Percentiles rank a stretch among this genome's conserved stretches.
Evolutionary conservation across 208 protist genomes (phyloP).

Genomic region (Wallacemonas sp.): DNA sequence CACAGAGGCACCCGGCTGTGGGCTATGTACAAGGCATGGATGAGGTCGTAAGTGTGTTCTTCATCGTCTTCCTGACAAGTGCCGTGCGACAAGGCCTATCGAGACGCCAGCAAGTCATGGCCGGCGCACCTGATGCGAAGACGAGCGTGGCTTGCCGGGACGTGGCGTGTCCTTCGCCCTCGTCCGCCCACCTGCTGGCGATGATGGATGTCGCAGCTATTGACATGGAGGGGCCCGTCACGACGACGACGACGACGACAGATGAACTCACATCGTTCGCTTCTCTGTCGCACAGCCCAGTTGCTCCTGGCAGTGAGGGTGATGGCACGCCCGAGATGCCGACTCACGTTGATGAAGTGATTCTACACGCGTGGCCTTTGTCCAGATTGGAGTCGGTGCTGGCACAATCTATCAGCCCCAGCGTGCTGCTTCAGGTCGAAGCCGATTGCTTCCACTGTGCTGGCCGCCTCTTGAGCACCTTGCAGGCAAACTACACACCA

Average conservation of each 20-base stretch:
- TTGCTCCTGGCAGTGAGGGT: too few relatives aligned
- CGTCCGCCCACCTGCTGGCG: too few relatives aligned
- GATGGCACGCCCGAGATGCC: too few relatives aligned
- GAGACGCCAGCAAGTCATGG: too few relatives aligned
- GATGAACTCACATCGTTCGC: constrained; percentile 8
- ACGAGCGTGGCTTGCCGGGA: too few relatives aligned
- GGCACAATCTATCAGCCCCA: constrained; percentile 4
- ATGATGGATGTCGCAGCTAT: background rate
- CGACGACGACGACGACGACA: background rate
- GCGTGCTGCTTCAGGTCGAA: constrained; percentile 70
- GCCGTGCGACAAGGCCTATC: constrained; percentile 53
- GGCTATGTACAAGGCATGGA: constrained; percentile 97
- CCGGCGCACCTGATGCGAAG: too few relatives aligned
- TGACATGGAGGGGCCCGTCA: background rate
- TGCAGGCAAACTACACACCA: constrained; percentile 92
- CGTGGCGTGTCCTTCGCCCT: too few relatives aligned
- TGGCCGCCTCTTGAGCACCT: constrained; percentile 71
- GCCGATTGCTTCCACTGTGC: constrained; percentile 93
- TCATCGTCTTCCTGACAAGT: constrained; percentile 86
- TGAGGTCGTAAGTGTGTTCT: constrained; percentile 92
- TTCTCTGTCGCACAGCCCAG: constrained; percentile 9
- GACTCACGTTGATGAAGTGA: constrained; percentile 7
- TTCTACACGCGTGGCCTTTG: background rate
- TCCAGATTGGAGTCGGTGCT: constrained; percentile 30
- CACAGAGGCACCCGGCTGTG: constrained; percentile 91